Evolutionary conservation across 2,329 filamentous ascomycete species (phyloP), one percentile per base, ranked within the genome.

Genomic region (Epichloe brachyelytri): DNA sequence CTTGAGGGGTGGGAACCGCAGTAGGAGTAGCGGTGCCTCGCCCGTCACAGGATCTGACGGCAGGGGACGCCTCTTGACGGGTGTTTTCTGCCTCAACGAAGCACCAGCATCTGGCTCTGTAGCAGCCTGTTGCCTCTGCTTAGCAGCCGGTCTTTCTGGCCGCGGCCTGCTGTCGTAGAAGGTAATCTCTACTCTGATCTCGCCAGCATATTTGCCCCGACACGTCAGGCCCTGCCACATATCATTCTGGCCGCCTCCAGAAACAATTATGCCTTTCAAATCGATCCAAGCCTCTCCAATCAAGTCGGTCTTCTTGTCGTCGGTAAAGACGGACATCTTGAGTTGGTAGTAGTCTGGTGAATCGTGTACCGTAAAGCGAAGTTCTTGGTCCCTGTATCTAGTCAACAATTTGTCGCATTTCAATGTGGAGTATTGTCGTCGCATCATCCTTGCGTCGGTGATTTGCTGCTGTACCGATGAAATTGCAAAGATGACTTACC

Each of bases 251-350:
- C 93, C 90, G 46, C 93, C 93, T 46, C 93, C 90, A 2, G 82
- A 75, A 19, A 90, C 77, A 55, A 98, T 79, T 59, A 98, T 86
- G 58, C 81, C 78, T 58, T 83, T 82, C 53, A 98, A 75, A 62
- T 87, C 85, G 53, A 97, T 80, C 84, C 88, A 96, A 6, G 87
- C 83, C 68, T 98, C 93, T 57, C 93, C 93, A 60, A 98, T 96
- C 57, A 98, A 69, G 58, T 98, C 93, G 0, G 91, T 97, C 72
- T 86, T 94, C 73, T 96, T 97, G 70, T 98, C 93, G 62, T 98
- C 93, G 64, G 95, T 96, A 72, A 98, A 98, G 5, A 97, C 80
- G 3, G 91, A 96, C 15, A 97, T 77, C 66, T 98, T 98, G 52
- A 98, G 77, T 65, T 90, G 88, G 69, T 88, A 89, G 73, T 98